These are phyloP conservation scores for Aspergillus leporis DNA, from an alignment of 495 filamentous ascomycete species.

Conservation along the genomic window DNA sequence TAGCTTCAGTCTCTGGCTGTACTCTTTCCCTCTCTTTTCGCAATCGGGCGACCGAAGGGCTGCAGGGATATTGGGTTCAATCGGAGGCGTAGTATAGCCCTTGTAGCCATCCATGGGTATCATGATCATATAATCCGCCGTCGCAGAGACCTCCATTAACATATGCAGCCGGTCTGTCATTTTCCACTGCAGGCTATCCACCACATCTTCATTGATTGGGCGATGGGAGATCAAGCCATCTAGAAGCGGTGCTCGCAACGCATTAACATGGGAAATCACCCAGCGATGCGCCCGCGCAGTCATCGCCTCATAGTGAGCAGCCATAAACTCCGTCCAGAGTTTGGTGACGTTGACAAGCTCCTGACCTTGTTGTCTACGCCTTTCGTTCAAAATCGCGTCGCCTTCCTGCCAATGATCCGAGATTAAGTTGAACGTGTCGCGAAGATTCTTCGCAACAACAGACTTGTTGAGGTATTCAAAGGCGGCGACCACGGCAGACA, in stretches of 20 bases:
- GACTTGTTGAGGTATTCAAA: conserved; percentile 33
- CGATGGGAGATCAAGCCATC: conserved; percentile 7
- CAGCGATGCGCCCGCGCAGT: conserved; percentile 32
- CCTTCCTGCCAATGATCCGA: conserved; percentile 23
- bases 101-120: conserved; percentile 29
- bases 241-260: conserved; percentile 22
- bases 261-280: conserved; percentile 25
- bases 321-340: conserved; percentile 33
- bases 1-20: conserved; percentile 13
- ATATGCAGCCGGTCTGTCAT: conserved; percentile 25
- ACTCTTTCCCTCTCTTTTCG: conserved; percentile 9
- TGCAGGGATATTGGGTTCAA: neutral
- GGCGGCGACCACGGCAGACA: conserved; percentile 30
- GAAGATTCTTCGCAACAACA: conserved; percentile 21
- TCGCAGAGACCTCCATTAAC: conserved; percentile 20
- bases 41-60: conserved; percentile 8
- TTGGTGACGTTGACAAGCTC: conserved; percentile 17
- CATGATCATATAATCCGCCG: conserved; percentile 27
- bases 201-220: neutral
- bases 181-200: conserved; percentile 21
- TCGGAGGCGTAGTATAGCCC: conserved; percentile 13
- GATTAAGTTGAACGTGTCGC: conserved; percentile 34
- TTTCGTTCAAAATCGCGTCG: conserved; percentile 20
- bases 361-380: neutral
- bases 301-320: conserved; percentile 25